Conservation (phyloP, 2,329 filamentous ascomycete species). For the Xylaria arbuscula region DNA sequence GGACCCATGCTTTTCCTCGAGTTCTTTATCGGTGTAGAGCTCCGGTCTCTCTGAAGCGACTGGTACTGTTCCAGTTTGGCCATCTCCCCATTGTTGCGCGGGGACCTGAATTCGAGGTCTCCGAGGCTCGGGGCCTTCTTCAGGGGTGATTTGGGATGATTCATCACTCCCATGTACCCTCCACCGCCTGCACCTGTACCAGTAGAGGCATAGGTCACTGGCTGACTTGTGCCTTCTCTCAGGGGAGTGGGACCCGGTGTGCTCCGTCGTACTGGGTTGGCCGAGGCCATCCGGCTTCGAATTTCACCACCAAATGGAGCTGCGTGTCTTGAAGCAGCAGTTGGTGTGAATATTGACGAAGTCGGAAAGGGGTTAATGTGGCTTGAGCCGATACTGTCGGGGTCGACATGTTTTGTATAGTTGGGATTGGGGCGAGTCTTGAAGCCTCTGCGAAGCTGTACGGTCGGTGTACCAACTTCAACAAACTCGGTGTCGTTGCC, state of each 20-base stretch:
- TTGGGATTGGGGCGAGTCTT: constrained; percentile 85
- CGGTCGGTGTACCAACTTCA: constrained; percentile 64
- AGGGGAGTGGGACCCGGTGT: constrained; percentile 69
- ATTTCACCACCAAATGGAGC: constrained; percentile 52
- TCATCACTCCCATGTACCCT: constrained; percentile 83
- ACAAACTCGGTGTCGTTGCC: constrained; percentile 58
- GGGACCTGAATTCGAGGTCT: constrained; percentile 62
- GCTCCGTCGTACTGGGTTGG: constrained; percentile 77
- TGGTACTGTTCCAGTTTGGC: constrained; percentile 65
- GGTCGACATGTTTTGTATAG: constrained; percentile 78
- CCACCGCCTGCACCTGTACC: constrained; percentile 58
- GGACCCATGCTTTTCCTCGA: constrained; percentile 48
- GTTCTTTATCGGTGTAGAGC: constrained; percentile 47
- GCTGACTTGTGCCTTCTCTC: constrained; percentile 42
- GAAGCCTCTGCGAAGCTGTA: constrained; percentile 79
- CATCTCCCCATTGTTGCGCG: constrained; percentile 71
- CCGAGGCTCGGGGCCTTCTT: constrained; percentile 78
- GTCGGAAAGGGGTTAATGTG: constrained; percentile 54
- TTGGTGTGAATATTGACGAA: constrained; percentile 59
- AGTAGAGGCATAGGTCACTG: constrained; percentile 41
- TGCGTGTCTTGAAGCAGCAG: constrained; percentile 45
- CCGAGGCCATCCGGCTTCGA: constrained; percentile 62
- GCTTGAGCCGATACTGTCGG: constrained; percentile 60
- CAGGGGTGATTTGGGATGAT: constrained; percentile 83
- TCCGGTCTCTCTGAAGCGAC: constrained; percentile 45